Evolutionary conservation across 306 rosid species (phyloP), one percentile per base, ranked within the genome.

Genomic region (Cucumis melo): DNA sequence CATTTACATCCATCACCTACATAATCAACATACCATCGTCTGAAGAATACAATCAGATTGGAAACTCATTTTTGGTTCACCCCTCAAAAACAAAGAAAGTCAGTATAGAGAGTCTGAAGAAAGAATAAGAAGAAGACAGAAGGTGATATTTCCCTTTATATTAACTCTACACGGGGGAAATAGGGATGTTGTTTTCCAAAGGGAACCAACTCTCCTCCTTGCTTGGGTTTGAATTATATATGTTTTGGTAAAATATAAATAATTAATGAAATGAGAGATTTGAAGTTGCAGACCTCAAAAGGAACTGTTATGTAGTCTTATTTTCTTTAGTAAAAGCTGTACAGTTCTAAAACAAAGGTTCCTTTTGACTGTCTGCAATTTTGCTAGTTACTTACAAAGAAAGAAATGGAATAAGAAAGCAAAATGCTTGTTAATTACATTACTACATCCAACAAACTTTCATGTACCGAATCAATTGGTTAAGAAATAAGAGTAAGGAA

Each of bases 181-280:
- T 27, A 17, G 32, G 61, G 76, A 73, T 50, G 76, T 51, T 72
- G 74, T 24, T 29, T 73, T 51, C 76, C 61, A 73, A 73, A 51
- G 57, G 76, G 76, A 34, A 48, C 10, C 61, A 73, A 73, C 41
- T 16, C 41, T 16, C 61, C 24, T 51, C 9, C 20, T 48, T 15
- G 55, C 8, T 11, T 44, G 50, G 50, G 48, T 42, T 32, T 32
- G 3, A 3, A 32, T 7, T 48, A 4, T 48, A 53, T 17, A 53
- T 53, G 57, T 54, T 19, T 51, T 1, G 8, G 21, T 2, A 66
- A 39, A 10, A 64, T 66, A 66, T 38, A 9, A 19, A 23, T 38
- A 32, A 32, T 32, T 32, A 2, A 64, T 36, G 72, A 64, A 12
- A 39, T 16, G 34, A 44, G 73, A 66, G 56, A 15, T 51, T 51